A percentile compares a stretch with the other conserved stretches of the same genome.
Evolutionary conservation across 228 moss, liverwort and hornwort species (phyloP).

Genomic region (Sphagnum magellanicum): DNA sequence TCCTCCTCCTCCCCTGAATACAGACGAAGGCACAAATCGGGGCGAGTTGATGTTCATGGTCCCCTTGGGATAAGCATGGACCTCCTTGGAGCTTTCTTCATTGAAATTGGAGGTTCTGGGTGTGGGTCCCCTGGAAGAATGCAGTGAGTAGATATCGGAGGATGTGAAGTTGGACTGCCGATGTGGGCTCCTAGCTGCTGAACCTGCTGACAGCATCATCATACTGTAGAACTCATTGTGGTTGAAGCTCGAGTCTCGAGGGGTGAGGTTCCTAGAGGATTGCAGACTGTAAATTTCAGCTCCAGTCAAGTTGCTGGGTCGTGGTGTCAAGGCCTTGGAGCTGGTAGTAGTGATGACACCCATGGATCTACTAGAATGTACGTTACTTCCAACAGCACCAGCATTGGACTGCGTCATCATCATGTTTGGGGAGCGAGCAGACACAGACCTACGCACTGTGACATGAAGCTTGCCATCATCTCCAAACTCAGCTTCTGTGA

Average conservation of each 20-base stretch:
- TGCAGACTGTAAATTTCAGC: conserved; percentile 97
- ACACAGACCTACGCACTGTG: conserved; percentile 82
- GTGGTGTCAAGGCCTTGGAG: conserved; percentile 85
- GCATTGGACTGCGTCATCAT: conserved; percentile 21
- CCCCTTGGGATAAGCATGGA: conserved; percentile 48
- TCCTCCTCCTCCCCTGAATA: conserved; percentile 37
- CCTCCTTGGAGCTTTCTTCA: conserved; percentile 81
- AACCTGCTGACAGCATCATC: conserved; percentile 20
- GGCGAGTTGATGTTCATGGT: conserved; percentile 52
- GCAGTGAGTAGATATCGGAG: conserved; percentile 86
- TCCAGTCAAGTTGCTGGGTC: conserved; percentile 87
- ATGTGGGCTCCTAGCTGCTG: conserved; percentile 13
- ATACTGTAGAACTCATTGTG: conserved; percentile 88
- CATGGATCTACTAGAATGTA: conserved; percentile 50
- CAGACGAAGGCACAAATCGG: conserved; percentile 63
- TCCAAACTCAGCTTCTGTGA: conserved; percentile 77
- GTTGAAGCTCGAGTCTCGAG: conserved; percentile 84
- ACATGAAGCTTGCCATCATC: conserved; percentile 96
- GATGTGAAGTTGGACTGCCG: conserved; percentile 66
- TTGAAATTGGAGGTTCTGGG: conserved; percentile 89
- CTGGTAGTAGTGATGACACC: conserved; percentile 65
- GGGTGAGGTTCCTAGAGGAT: conserved; percentile 84
- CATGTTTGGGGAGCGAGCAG: conserved; percentile 63
- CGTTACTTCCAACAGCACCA: not conserved
- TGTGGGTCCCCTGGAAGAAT: conserved; percentile 87